Percentiles rank a stretch among this genome's conserved stretches.
These are phyloP conservation scores for Yarrowia bubula DNA, from an alignment of 805 yeast genomes.

Conservation along the genomic window DNA sequence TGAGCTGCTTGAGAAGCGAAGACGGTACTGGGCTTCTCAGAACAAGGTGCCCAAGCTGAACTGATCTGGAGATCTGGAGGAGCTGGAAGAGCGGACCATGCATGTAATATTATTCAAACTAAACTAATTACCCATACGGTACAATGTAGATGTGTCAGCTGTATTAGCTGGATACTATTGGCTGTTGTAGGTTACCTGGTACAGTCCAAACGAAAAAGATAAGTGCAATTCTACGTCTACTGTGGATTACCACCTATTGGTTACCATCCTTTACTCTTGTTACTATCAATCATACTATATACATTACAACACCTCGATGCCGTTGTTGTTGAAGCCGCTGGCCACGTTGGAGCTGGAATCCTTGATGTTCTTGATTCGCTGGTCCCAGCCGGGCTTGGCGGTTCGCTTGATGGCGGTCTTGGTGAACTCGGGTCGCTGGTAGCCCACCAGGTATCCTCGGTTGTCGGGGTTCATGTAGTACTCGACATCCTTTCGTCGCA, in stretches of 20 bases:
- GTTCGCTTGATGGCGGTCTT: slow-evolving; percentile 30
- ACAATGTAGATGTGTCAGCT: neutral
- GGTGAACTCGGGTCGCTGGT: slow-evolving; percentile 20
- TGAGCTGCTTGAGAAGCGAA: slow-evolving; percentile 43
- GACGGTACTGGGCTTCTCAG: slow-evolving; percentile 12
- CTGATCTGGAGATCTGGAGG: neutral
- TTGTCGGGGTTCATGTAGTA: slow-evolving; percentile 69
- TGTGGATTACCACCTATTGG: no score
- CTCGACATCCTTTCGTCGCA: slow-evolving; percentile 72
- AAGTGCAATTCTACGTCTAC: no score
- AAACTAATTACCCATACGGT: neutral
- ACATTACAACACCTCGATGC: slow-evolving; percentile 21
- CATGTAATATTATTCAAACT: neutral
- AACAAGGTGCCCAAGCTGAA: slow-evolving; percentile 3
- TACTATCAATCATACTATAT: neutral
- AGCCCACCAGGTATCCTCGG: slow-evolving; percentile 61
- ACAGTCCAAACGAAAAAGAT: no score
- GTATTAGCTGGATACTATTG: neutral
- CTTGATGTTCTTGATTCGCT: neutral
- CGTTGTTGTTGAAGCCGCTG: slow-evolving; percentile 14
- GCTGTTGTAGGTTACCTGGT: no score
- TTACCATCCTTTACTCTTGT: neutral
- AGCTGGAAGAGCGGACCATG: neutral
- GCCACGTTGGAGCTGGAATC: slow-evolving; percentile 6
- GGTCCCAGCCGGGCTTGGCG: slow-evolving; percentile 19